phyloP scores from a whole-genome alignment of 331 rosid genomes.

The Pyrus hybrid region DNA sequence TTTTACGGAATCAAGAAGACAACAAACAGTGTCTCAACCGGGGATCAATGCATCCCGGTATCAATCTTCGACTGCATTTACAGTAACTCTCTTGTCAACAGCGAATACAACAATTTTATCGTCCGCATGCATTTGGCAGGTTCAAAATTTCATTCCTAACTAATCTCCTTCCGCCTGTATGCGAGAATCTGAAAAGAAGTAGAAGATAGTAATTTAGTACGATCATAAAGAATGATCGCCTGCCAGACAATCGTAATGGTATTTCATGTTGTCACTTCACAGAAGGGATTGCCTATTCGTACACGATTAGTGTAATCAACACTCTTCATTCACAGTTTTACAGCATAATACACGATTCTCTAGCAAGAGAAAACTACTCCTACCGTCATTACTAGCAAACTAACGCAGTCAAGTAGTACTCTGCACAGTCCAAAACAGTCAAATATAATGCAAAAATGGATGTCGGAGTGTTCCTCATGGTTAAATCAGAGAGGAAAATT shows the following conservation, averaged over 20 bases:
- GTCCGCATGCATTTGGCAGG: not conserved
- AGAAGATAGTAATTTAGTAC: not conserved
- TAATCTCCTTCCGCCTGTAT: conserved; percentile 50
- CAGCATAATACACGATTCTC: not conserved
- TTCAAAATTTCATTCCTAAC: conserved; percentile 6
- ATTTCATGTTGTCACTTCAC: not conserved
- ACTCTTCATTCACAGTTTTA: no score
- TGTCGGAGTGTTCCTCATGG: no score
- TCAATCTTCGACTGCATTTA: conserved; percentile 4
- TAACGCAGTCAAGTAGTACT: no score
- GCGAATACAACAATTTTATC: not conserved
- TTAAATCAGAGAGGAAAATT: not conserved
- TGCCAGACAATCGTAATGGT: not conserved
- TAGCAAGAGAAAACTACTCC: not conserved
- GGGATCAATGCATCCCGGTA: conserved; percentile 3
- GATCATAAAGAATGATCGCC: not conserved
- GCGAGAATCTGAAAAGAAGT: conserved; percentile 63
- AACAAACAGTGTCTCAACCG: not conserved
- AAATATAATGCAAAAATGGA: not conserved
- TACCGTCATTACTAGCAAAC: not conserved
- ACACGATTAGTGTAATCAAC: not conserved
- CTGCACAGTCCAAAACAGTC: not conserved
- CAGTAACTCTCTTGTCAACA: conserved; percentile 5
- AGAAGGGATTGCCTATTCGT: not conserved
- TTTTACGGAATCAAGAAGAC: not conserved